Percentiles rank a stretch among this genome's conserved stretches.
These are phyloP conservation scores for Cercospora sp. DNA, from an alignment of 2,329 filamentous ascomycete species.

Conservation along the genomic window DNA sequence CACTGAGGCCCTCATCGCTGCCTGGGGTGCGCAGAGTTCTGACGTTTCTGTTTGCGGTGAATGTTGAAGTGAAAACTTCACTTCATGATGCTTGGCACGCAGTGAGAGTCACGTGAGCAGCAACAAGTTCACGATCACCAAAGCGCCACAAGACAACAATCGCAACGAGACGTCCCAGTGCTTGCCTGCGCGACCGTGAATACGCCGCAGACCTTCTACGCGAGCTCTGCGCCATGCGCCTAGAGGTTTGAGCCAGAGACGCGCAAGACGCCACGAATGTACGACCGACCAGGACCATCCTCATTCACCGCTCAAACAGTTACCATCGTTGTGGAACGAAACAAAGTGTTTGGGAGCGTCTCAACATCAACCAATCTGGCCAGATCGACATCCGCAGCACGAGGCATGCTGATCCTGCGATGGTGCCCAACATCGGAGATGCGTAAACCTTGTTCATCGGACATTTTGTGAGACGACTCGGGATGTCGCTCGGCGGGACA, in stretches of 20 bases:
- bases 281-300: constrained; percentile 3
- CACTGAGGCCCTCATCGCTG: not conserved
- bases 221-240: not conserved
- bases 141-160: no score
- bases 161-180: not conserved
- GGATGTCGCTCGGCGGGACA: not conserved
- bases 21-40: not conserved
- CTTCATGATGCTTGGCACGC: not conserved
- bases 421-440: constrained; percentile 2
- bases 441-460: constrained; percentile 4
- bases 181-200: not conserved
- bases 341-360: not conserved
- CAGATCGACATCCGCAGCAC: not conserved
- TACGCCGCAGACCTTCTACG: not conserved
- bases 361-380: not conserved
- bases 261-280: constrained; percentile 8
- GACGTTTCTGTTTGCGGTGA: not conserved
- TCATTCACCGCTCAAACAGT: not conserved
- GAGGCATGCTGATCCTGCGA: not conserved
- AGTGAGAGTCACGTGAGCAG: not conserved
- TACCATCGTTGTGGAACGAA: not conserved
- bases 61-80: not conserved
- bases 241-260: not conserved
- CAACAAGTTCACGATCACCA: not conserved
- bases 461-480: not conserved